These are phyloP conservation scores for Cyclostephanos invisitatus DNA, from an alignment of 108 stramenopile genomes.

Conservation along the genomic window DNA sequence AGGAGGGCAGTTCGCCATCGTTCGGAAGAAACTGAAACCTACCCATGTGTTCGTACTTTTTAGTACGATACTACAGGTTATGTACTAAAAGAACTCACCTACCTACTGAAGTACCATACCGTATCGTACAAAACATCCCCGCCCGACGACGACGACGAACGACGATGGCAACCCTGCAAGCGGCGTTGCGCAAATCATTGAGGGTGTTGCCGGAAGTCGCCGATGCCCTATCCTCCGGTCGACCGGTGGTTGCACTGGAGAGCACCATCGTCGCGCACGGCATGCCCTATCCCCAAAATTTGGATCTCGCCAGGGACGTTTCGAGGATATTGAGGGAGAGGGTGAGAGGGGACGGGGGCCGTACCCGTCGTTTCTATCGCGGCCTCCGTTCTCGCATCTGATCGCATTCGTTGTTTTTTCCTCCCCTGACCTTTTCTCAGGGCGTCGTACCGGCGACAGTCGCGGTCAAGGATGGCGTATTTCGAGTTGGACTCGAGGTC, in stretches of 20 bases:
- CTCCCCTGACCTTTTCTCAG: conserved; percentile 2
- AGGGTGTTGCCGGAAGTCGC: conserved; percentile 40
- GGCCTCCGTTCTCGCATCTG: too few relatives aligned
- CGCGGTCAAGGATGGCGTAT: conserved; percentile 83
- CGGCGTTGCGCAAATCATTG: conserved; percentile 4
- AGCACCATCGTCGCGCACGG: conserved; percentile 98
- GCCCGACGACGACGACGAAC: too few relatives aligned
- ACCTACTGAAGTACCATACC: too few relatives aligned
- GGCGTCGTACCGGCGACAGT: conserved; percentile 94
- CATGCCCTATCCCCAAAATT: conserved; percentile 97
- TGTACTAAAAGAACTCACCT: too few relatives aligned
- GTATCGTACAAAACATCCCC: too few relatives aligned
- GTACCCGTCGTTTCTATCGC: too few relatives aligned
- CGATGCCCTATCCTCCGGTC: conserved; percentile 24
- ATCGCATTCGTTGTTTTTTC: too few relatives aligned
- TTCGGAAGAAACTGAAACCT: too few relatives aligned
- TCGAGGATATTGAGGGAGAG: background rate
- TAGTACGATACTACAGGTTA: too few relatives aligned
- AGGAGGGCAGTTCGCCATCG: background rate
- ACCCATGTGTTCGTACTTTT: too few relatives aligned
- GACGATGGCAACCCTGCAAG: too few relatives aligned
- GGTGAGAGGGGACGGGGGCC: conserved; percentile 3
- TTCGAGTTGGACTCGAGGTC: conserved; percentile 74
- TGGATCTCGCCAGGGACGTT: conserved; percentile 67
- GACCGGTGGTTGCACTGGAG: conserved; percentile 90